Percentiles rank a stretch among this genome's conserved stretches.
phyloP scores from a whole-genome alignment of 2,329 filamentous ascomycete species.

The Didymella pomorum region DNA sequence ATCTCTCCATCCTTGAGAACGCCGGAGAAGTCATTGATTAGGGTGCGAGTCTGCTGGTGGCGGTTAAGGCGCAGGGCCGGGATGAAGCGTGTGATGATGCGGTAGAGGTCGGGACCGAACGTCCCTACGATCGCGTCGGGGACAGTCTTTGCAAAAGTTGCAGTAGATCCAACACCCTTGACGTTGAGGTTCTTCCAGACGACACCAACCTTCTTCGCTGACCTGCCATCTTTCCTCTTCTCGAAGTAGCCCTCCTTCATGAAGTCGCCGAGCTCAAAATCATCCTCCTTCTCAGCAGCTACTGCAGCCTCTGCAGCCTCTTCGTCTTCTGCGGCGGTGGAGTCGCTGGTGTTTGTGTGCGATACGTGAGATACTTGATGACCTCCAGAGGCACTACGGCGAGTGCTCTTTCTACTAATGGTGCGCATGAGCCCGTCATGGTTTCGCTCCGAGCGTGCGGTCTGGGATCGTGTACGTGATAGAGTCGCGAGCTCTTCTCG shows the following conservation, averaged over 20 bases:
- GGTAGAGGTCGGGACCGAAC: slow-evolving; percentile 81
- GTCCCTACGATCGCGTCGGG: slow-evolving; percentile 78
- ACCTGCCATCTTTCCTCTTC: slow-evolving; percentile 71
- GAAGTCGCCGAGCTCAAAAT: slow-evolving; percentile 74
- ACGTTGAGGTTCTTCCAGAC: slow-evolving; percentile 80
- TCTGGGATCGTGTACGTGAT: slow-evolving; percentile 53
- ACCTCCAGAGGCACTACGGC: slow-evolving; percentile 23
- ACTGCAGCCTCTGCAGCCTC: slow-evolving; percentile 32
- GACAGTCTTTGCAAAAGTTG: slow-evolving; percentile 74
- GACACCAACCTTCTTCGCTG: slow-evolving; percentile 79
- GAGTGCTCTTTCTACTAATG: slow-evolving; percentile 40
- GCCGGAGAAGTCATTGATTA: slow-evolving; percentile 74
- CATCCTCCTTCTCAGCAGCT: slow-evolving; percentile 61
- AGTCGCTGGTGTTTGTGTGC: slow-evolving; percentile 19
- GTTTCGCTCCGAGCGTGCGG: slow-evolving; percentile 32
- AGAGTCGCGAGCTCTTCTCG: slow-evolving; percentile 63
- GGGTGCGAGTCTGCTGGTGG: slow-evolving; percentile 59
- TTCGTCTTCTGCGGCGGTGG: slow-evolving; percentile 31
- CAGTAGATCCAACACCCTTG: slow-evolving; percentile 71
- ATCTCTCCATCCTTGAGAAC: slow-evolving; percentile 74
- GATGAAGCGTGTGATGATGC: slow-evolving; percentile 64
- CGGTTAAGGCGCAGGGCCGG: slow-evolving; percentile 60
- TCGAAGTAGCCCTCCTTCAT: slow-evolving; percentile 79
- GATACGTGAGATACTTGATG: slow-evolving; percentile 25
- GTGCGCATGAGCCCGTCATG: slow-evolving; percentile 36